Conservation (phyloP, 2,329 filamentous ascomycete species). For the Aspergillus sergii region DNA sequence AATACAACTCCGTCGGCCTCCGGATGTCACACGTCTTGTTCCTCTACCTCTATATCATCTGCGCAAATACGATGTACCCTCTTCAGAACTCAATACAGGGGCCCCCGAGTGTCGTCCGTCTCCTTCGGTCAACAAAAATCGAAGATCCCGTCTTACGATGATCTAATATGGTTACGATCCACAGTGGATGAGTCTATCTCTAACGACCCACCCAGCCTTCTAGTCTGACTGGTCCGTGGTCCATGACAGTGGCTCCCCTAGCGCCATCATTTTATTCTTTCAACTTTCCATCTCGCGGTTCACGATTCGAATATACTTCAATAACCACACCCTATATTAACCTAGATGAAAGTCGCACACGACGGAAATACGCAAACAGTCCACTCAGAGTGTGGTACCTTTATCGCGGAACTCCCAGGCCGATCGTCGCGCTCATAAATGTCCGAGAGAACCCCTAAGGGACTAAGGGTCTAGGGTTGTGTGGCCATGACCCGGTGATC, state of each 20-base stretch:
- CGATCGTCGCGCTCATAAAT: neutral
- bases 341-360: neutral
- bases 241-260: constrained; percentile 1
- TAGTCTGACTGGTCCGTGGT: constrained; percentile 11
- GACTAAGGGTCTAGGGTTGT: constrained; percentile 1
- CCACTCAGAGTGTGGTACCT: neutral
- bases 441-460: neutral
- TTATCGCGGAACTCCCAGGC: no score
- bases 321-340: neutral
- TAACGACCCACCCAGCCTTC: constrained; percentile 12
- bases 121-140: constrained; percentile 2
- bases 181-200: constrained; percentile 17
- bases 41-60: neutral
- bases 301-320: neutral
- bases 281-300: neutral
- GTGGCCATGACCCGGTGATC: neutral
- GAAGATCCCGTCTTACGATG: constrained; percentile 11
- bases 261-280: constrained; percentile 1
- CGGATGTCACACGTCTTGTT: neutral
- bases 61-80: neutral
- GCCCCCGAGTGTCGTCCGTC: neutral
- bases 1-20: constrained; percentile 4
- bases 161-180: constrained; percentile 16
- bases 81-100: neutral
- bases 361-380: neutral